A percentile compares a stretch with the other conserved stretches of the same genome.
Conservation (phyloP, 2,329 filamentous ascomycete genomes). For the Mycosphaerella arachidis region DNA sequence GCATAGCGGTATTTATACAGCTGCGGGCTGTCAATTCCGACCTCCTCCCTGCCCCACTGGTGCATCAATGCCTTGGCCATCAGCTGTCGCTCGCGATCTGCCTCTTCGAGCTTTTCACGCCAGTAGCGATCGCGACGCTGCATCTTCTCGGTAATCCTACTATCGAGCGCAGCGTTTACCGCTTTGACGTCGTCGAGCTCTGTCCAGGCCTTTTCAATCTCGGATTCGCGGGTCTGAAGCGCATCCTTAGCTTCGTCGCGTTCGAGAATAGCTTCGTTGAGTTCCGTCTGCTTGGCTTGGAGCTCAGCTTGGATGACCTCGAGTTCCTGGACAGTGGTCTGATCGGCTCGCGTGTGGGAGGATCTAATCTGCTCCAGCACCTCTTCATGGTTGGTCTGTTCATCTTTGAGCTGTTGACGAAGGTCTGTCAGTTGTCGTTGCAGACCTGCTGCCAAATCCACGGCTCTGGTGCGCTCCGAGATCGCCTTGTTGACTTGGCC, state of each 20-base stretch:
- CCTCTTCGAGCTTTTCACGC: conserved; percentile 20
- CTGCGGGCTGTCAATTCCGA: conserved; percentile 31
- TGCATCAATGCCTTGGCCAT: conserved; percentile 58
- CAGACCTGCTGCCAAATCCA: conserved; percentile 19
- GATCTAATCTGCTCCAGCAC: conserved; percentile 19
- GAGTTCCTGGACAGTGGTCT: conserved; percentile 14
- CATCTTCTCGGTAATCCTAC: conserved; percentile 20
- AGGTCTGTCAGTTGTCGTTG: conserved; percentile 24
- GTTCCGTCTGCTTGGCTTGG: conserved; percentile 21
- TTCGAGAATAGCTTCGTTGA: conserved; percentile 27
- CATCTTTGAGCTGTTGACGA: conserved; percentile 21
- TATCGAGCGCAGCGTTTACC: conserved; percentile 24
- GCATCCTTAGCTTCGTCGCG: conserved; percentile 25
- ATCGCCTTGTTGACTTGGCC: conserved; percentile 15
- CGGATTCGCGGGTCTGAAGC: conserved; percentile 7
- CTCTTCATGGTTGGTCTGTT: conserved; percentile 19
- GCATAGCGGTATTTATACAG: conserved; percentile 33
- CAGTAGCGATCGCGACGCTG: conserved; percentile 24
- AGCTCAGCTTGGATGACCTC: conserved; percentile 17
- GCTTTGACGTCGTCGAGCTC: conserved; percentile 17
- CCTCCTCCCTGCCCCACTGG: conserved; percentile 68
- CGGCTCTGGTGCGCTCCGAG: conserved; percentile 20
- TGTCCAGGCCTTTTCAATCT: conserved; percentile 3
- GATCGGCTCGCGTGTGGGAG: conserved; percentile 10
- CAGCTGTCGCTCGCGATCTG: conserved; percentile 29